Percentiles rank a stretch among this genome's conserved stretches.
phyloP scores from a whole-genome alignment of 257 asterid genomes.

The Lycium barbarum region DNA sequence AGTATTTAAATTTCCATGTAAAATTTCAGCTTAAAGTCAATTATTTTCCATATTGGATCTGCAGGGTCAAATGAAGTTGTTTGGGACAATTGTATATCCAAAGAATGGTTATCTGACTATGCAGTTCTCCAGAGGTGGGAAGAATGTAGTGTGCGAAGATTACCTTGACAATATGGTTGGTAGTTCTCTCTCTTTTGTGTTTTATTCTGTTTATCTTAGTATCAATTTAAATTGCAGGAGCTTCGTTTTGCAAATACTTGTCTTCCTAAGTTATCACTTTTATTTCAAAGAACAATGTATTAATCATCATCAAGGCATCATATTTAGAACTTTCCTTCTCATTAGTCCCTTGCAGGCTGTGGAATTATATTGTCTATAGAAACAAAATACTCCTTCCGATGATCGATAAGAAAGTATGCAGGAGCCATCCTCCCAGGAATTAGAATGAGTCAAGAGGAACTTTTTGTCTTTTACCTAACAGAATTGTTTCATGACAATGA shows the following conservation, averaged over 20 bases:
- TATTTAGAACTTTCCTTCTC: conserved; percentile 10
- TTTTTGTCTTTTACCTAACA: background rate
- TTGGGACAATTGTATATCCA: conserved; percentile 89
- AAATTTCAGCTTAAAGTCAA: background rate
- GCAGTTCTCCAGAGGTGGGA: conserved; percentile 88
- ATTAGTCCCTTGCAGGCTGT: conserved; percentile 6
- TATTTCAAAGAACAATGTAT: background rate
- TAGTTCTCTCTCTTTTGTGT: conserved; percentile 30
- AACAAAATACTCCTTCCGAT: background rate
- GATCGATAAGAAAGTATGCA: conserved; percentile 7
- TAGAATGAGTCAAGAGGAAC: background rate
- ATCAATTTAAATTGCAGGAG: conserved; percentile 24
- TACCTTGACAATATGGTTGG: conserved; percentile 86
- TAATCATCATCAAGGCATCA: background rate
- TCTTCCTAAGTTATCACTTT: background rate
- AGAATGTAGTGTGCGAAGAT: conserved; percentile 88
- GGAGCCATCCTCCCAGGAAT: background rate
- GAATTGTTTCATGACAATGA: conserved; percentile 1
- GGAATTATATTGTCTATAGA: conserved; percentile 1
- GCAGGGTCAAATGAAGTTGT: conserved; percentile 94
- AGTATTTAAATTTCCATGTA: background rate
- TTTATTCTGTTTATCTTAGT: conserved; percentile 22
- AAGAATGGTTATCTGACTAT: conserved; percentile 83
- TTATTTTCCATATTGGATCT: background rate
- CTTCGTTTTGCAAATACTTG: conserved; percentile 3